A percentile compares a stretch with the other conserved stretches of the same genome.
Evolutionary conservation across 176 grass and related monocot species (phyloP).

Genomic region (Elaeis guineensis): DNA sequence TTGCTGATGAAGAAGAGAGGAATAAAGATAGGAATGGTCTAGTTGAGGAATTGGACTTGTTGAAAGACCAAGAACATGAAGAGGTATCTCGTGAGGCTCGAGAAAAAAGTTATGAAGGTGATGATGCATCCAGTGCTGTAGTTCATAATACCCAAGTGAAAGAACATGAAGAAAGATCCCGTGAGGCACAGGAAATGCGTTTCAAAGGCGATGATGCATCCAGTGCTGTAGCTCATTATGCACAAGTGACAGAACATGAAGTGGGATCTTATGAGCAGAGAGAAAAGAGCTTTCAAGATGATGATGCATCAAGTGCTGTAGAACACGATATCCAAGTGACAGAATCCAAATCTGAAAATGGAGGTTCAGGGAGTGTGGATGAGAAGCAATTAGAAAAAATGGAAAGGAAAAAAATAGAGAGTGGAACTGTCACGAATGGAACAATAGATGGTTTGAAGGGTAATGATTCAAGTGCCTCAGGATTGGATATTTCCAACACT

Average conservation of each 20-base stretch:
- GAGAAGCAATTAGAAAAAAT: conserved; percentile 63
- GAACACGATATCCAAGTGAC: conserved; percentile 46
- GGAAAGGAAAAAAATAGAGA: conserved; percentile 45
- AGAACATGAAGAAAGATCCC: conserved; percentile 38
- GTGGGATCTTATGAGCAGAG: too few relatives aligned
- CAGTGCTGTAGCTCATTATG: neutral
- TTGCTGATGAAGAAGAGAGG: too few relatives aligned
- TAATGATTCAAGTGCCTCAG: conserved; percentile 16
- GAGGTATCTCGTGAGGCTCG: conserved; percentile 25
- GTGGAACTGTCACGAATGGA: conserved; percentile 32
- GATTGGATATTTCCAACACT: neutral
- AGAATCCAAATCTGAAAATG: conserved; percentile 32
- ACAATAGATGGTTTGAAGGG: conserved; percentile 6
- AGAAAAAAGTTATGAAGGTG: conserved; percentile 40
- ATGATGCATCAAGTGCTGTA: conserved; percentile 34
- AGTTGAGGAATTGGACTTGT: conserved; percentile 31
- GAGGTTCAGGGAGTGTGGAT: neutral
- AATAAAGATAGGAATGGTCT: conserved; percentile 19
- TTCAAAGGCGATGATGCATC: conserved; percentile 55
- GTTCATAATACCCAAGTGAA: conserved; percentile 25
- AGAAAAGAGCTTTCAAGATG: conserved; percentile 7
- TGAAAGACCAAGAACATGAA: conserved; percentile 52
- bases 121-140: conserved; percentile 58
- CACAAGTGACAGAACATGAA: too few relatives aligned
- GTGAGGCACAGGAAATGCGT: conserved; percentile 53